phyloP scores from a whole-genome alignment of 2,329 filamentous ascomycete species.

The Aphanocladium album region DNA sequence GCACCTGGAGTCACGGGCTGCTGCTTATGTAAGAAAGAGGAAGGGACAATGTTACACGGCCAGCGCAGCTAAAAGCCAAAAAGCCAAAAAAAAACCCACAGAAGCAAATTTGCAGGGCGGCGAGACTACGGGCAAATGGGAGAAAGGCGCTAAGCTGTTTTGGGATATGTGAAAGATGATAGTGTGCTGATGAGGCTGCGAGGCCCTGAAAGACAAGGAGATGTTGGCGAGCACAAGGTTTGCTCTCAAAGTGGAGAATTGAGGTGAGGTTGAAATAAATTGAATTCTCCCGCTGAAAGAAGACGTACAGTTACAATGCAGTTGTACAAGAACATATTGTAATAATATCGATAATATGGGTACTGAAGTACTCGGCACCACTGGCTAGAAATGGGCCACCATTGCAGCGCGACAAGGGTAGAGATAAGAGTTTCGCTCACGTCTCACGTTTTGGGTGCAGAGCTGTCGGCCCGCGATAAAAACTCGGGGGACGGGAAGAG shows the following conservation, averaged over 20 bases:
- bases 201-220: too few relatives aligned
- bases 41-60: not conserved
- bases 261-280: too few relatives aligned
- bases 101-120: conserved; percentile 4
- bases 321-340: too few relatives aligned
- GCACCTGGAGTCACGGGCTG: not conserved
- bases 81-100: not conserved
- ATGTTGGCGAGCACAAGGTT: too few relatives aligned
- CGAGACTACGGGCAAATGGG: not conserved
- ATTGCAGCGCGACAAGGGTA: not conserved
- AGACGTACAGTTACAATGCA: too few relatives aligned
- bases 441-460: not conserved
- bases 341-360: not conserved
- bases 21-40: not conserved
- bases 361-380: not conserved
- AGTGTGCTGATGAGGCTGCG: not conserved
- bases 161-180: not conserved
- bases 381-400: not conserved
- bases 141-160: not conserved
- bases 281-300: too few relatives aligned
- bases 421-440: conserved; percentile 2
- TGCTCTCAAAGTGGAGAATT: too few relatives aligned
- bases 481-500: not conserved
- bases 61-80: not conserved
- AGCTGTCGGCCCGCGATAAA: conserved; percentile 5